Percentiles rank a stretch among this genome's conserved stretches.
Conservation (phyloP, 768 basidiomycete genomes). For the Lentinula detonsa region DNA sequence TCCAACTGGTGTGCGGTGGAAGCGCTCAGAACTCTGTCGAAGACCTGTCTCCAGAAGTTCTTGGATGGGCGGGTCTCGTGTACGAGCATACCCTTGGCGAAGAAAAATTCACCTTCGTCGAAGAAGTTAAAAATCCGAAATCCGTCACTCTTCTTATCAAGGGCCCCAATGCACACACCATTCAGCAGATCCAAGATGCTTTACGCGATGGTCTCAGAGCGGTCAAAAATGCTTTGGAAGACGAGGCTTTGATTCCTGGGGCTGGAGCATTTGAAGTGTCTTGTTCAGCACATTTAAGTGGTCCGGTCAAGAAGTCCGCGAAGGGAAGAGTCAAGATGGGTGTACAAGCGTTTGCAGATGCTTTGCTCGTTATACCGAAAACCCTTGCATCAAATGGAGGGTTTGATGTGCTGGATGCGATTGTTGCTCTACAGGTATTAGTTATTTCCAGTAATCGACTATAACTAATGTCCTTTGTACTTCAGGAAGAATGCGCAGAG, state of each 20-base stretch:
- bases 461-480: background rate
- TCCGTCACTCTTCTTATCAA: constrained; percentile 96
- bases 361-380: constrained; percentile 91
- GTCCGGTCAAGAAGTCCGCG: constrained; percentile 73
- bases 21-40: constrained; percentile 97
- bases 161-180: constrained; percentile 95
- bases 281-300: constrained; percentile 78
- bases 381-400: constrained; percentile 95
- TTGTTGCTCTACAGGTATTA: constrained; percentile 82
- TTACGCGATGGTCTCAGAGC: constrained; percentile 93
- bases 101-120: constrained; percentile 97
- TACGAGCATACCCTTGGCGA: constrained; percentile 99
- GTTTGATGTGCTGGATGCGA: constrained; percentile 92
- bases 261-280: constrained; percentile 97
- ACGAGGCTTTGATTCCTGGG: constrained; percentile 85
- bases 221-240: constrained; percentile 96
- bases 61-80: constrained; percentile 97
- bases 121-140: constrained; percentile 94
- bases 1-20: constrained; percentile 94
- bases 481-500: constrained; percentile 87
- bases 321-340: constrained; percentile 97
- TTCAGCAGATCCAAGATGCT: constrained; percentile 96
- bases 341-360: constrained; percentile 95
- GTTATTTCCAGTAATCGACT: background rate
- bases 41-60: constrained; percentile 82